Base-by-base conservation (phyloP, 2,329 filamentous ascomycete genomes). In the Epichloe uncinata region DNA sequence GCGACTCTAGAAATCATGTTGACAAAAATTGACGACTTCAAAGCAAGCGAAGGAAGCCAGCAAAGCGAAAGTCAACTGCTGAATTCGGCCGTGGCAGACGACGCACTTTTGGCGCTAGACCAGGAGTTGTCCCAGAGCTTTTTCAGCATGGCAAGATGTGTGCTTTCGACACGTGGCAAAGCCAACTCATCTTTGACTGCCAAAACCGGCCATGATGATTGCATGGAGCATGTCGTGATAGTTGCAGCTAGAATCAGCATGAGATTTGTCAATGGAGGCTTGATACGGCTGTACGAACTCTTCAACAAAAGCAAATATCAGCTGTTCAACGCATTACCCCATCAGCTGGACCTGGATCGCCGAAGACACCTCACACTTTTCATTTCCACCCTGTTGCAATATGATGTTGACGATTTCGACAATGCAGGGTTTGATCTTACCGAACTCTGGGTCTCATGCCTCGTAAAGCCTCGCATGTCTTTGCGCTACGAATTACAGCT, bases 291-390 rank as follows among this genome's bases (percentile, higher is more conserved):
- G 15, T 66, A 65, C 2, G 63, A 71, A 18, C 69, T 74, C 53
- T 75, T 79, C 60, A 66, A 66, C 34, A 49, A 59, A 15, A 69
- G 73, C 36, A 73, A 71, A 48, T 76, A 77, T 52, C 66, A 69
- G 36, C 58, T 81, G 2, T 81, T 80, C 49, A 66, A 69, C 12
- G 65, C 64, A 4, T 42, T 62, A 8, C 68, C 70, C 0, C 66
- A 66, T 11, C 65, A 66, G 11, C 59, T 75, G 15, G 58, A 58
- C 15, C 62, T 70, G 2, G 55, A 64, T 3, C 69, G 72, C 46
- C 67, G 74, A n/a, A 67, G 58, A 50, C 72, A 71, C 49, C 55
- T 77, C 15, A 63, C 72, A 1, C 64, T 81, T 7, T 81, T 81
- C 55, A 59, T 80, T 22, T 64, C 70, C 3, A 69, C 66, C 0